These are phyloP conservation scores for Starmerella apicola DNA, from an alignment of 805 yeast genomes.

Conservation along the genomic window DNA sequence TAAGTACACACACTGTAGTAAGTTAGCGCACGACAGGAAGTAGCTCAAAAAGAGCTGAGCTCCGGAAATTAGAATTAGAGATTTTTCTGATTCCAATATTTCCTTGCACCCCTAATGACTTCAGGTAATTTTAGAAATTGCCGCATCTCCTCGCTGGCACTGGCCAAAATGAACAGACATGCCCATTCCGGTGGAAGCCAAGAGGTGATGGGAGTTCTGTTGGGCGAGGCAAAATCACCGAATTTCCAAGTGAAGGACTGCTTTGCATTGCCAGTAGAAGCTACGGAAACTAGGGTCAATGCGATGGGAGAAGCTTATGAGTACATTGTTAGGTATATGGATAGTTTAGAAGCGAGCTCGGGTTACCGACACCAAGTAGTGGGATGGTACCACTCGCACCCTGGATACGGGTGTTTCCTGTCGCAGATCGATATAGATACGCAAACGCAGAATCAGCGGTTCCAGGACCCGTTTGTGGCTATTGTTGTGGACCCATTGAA, in stretches of 20 bases:
- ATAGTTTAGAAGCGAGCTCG: constrained; percentile 35
- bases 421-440: constrained; percentile 89
- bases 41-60: no score
- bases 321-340: constrained; percentile 77
- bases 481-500: constrained; percentile 96
- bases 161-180: constrained; percentile 75
- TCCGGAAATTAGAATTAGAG: background rate
- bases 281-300: constrained; percentile 91
- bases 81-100: background rate
- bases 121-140: constrained; percentile 28
- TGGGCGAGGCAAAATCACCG: constrained; percentile 50
- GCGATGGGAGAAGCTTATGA: constrained; percentile 91
- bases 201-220: constrained; percentile 91
- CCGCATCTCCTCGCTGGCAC: constrained; percentile 72
- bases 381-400: constrained; percentile 97
- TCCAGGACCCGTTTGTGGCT: constrained; percentile 91
- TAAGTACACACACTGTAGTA: no score
- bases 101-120: background rate
- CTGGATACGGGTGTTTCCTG: constrained; percentile 95
- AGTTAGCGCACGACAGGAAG: no score
- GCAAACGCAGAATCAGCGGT: constrained; percentile 90
- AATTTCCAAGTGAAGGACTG: constrained; percentile 61
- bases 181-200: constrained; percentile 67
- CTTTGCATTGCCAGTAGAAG: constrained; percentile 83
- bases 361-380: constrained; percentile 60